phyloP scores from a whole-genome alignment of 2,329 filamentous ascomycete genomes.

The Phoma sp. region DNA sequence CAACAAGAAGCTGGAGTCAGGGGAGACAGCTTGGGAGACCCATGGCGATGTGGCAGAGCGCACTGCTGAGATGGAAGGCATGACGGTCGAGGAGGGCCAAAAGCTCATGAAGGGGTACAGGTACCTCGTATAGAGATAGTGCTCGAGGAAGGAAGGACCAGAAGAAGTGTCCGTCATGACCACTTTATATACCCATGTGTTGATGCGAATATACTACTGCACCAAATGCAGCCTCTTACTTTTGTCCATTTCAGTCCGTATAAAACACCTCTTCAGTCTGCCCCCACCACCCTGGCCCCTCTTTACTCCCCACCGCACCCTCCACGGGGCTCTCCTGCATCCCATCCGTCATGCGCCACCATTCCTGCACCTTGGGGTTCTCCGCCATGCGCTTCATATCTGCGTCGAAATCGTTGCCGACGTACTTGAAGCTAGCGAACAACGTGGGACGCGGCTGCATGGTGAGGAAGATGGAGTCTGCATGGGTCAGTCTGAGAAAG shows the following conservation, averaged over 20 bases:
- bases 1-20: constrained; percentile 44
- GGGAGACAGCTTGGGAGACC: constrained; percentile 35
- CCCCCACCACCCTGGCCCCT: constrained; percentile 67
- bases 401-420: constrained; percentile 72
- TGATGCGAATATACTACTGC: background rate
- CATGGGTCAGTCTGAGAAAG: too few relatives aligned
- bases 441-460: constrained; percentile 63
- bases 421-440: constrained; percentile 79
- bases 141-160: background rate
- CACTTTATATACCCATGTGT: constrained; percentile 5
- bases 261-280: constrained; percentile 73
- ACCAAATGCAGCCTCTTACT: background rate
- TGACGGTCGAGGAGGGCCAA: constrained; percentile 37
- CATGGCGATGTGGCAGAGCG: constrained; percentile 37
- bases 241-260: constrained; percentile 31
- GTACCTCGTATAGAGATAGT: constrained; percentile 34
- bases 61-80: constrained; percentile 38
- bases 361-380: constrained; percentile 74
- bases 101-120: constrained; percentile 39
- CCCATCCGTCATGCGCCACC: constrained; percentile 81
- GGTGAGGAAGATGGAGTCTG: constrained; percentile 66
- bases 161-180: background rate
- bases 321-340: constrained; percentile 69
- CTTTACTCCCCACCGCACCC: constrained; percentile 48
- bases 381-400: constrained; percentile 79